phyloP scores from a whole-genome alignment of 371 early-diverging fungal genomes.

The Apophysomyces trapeziformis region DNA sequence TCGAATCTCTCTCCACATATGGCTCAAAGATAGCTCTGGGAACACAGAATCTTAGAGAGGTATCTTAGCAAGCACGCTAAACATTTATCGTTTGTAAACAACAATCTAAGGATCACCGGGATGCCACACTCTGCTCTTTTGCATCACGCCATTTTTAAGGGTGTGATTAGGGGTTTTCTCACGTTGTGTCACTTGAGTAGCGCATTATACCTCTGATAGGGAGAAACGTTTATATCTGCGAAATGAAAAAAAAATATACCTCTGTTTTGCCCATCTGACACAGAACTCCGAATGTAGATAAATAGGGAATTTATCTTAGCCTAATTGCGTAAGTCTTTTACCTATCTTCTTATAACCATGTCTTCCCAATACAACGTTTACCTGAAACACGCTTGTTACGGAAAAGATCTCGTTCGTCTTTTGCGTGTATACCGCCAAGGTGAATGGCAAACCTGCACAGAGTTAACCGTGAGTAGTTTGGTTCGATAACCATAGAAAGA shows the following conservation, averaged over 20 bases:
- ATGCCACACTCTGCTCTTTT: not conserved
- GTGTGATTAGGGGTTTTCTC: not conserved
- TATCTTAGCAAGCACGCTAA: too few relatives aligned
- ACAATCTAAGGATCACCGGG: too few relatives aligned
- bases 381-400: conserved; percentile 69
- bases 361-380: conserved; percentile 38
- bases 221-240: not conserved
- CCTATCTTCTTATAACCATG: conserved; percentile 22
- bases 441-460: conserved; percentile 72
- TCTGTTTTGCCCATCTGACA: not conserved
- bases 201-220: not conserved
- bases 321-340: not conserved
- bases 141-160: conserved; percentile 1
- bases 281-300: conserved; percentile 2
- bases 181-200: not conserved
- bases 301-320: not conserved
- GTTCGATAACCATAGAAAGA: not conserved
- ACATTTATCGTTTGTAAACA: too few relatives aligned
- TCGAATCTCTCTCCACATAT: too few relatives aligned
- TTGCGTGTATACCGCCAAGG: conserved; percentile 76
- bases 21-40: too few relatives aligned
- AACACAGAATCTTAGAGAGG: too few relatives aligned
- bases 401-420: conserved; percentile 81
- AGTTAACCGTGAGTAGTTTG: conserved; percentile 62
- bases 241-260: conserved; percentile 3